Evolutionary conservation across 2,329 filamentous ascomycete species (phyloP).

Genomic region (Zopfia rhizophila): DNA sequence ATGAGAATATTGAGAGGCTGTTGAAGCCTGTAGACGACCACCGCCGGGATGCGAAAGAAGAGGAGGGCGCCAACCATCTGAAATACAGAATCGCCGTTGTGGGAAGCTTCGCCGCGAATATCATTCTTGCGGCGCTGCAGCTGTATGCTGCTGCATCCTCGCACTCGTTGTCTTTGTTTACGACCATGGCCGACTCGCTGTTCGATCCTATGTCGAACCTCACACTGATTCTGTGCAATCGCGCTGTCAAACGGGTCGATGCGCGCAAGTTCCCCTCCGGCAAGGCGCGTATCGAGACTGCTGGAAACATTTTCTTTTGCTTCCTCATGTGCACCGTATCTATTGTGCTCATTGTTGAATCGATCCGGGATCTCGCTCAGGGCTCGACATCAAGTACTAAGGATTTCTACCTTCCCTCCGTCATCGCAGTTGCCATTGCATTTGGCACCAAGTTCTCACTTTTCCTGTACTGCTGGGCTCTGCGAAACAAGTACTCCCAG

Average conservation of each 20-base stretch:
- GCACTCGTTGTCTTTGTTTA: slow-evolving; percentile 93
- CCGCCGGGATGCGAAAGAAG: slow-evolving; percentile 79
- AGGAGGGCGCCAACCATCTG: slow-evolving; percentile 82
- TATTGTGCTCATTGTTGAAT: slow-evolving; percentile 90
- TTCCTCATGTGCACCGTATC: slow-evolving; percentile 96
- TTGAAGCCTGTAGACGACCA: slow-evolving; percentile 95
- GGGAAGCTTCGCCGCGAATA: slow-evolving; percentile 79
- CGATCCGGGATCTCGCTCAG: slow-evolving; percentile 73
- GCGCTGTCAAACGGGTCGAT: slow-evolving; percentile 89
- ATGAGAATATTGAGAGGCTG: slow-evolving; percentile 91
- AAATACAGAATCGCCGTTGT: slow-evolving; percentile 75
- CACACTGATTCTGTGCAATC: slow-evolving; percentile 85
- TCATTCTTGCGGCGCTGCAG: slow-evolving; percentile 81
- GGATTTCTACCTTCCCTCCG: slow-evolving; percentile 80
- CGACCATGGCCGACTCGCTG: slow-evolving; percentile 94
- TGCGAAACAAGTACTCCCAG: slow-evolving; percentile 91
- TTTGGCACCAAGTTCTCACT: slow-evolving; percentile 85
- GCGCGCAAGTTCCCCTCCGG: slow-evolving; percentile 87
- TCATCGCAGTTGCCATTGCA: slow-evolving; percentile 85
- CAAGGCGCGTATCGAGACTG: slow-evolving; percentile 93
- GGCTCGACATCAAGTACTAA: slow-evolving; percentile 62
- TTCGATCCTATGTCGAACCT: slow-evolving; percentile 94
- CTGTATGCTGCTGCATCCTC: slow-evolving; percentile 89
- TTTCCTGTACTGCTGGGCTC: slow-evolving; percentile 91
- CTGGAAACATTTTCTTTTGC: slow-evolving; percentile 95